Evolutionary conservation across 495 filamentous ascomycete genomes (phyloP).

Genomic region (Aspergillus leporis): DNA sequence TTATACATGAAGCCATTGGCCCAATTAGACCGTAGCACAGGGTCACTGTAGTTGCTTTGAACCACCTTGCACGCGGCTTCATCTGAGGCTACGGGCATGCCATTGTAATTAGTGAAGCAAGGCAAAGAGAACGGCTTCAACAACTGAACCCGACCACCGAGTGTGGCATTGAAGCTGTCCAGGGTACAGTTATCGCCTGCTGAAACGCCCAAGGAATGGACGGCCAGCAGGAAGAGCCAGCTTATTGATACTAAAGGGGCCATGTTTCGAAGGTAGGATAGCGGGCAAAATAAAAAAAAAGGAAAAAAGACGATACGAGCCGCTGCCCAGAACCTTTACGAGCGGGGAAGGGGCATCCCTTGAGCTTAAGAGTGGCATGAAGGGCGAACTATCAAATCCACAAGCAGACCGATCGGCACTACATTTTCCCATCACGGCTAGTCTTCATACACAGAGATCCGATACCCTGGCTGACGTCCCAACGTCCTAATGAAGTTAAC

Average conservation of each 20-base stretch:
- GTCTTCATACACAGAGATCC: not conserved
- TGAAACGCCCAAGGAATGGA: not conserved
- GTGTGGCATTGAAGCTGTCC: slow-evolving; percentile 16
- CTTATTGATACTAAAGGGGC: not conserved
- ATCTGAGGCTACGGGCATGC: slow-evolving; percentile 23
- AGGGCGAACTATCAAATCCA: no score
- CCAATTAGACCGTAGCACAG: slow-evolving; percentile 26
- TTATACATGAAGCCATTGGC: slow-evolving; percentile 39
- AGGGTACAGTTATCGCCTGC: slow-evolving; percentile 5
- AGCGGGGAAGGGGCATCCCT: not conserved
- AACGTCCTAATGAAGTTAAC: no score
- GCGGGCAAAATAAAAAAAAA: not conserved
- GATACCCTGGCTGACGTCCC: not conserved
- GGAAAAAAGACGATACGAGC: not conserved
- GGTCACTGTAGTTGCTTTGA: slow-evolving; percentile 33
- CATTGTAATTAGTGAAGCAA: slow-evolving; percentile 36
- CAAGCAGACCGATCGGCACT: not conserved
- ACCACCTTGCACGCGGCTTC: slow-evolving; percentile 27
- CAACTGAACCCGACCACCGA: slow-evolving; percentile 15
- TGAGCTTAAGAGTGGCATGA: not conserved
- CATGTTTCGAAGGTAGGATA: not conserved
- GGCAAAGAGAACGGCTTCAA: slow-evolving; percentile 19
- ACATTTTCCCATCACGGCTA: not conserved
- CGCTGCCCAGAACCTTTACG: not conserved
- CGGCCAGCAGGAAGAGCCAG: not conserved